A percentile compares a stretch with the other conserved stretches of the same genome.
Evolutionary conservation across 345 rosid species (phyloP).

Genomic region (Ceriops tagal): DNA sequence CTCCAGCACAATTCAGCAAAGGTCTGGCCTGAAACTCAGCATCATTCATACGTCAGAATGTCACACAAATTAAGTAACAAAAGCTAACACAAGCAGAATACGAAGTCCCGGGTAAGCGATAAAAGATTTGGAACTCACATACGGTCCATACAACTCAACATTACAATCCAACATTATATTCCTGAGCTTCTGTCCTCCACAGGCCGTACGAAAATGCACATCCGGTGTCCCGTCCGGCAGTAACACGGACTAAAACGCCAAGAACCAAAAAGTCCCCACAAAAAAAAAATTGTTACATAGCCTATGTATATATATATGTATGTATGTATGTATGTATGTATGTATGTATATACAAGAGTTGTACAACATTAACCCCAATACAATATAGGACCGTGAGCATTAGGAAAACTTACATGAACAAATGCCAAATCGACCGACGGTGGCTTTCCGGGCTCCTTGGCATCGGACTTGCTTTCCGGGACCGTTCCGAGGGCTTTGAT

Average conservation of each 20-base stretch:
- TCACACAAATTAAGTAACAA: too few species aligned
- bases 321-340: too few species aligned
- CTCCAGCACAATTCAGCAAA: slow-evolving; percentile 80
- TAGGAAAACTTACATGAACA: slow-evolving; percentile 61
- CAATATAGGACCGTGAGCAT: too few species aligned
- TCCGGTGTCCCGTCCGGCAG: slow-evolving; percentile 92
- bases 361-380: background rate
- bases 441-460: slow-evolving; percentile 44
- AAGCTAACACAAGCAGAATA: too few species aligned
- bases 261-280: background rate
- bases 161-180: slow-evolving; percentile 77
- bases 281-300: background rate
- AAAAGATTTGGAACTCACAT: slow-evolving; percentile 39
- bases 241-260: slow-evolving; percentile 59
- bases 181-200: slow-evolving; percentile 90
- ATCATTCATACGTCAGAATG: background rate
- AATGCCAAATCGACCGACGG: slow-evolving; percentile 66
- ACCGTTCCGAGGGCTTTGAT: slow-evolving; percentile 50
- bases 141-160: slow-evolving; percentile 86
- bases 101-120: too few species aligned
- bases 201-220: slow-evolving; percentile 59
- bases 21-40: slow-evolving; percentile 48
- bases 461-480: slow-evolving; percentile 34
- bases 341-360: background rate
- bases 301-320: too few species aligned